Base-by-base conservation (phyloP, 345 rosid species). In the Passiflora organensis region DNA sequence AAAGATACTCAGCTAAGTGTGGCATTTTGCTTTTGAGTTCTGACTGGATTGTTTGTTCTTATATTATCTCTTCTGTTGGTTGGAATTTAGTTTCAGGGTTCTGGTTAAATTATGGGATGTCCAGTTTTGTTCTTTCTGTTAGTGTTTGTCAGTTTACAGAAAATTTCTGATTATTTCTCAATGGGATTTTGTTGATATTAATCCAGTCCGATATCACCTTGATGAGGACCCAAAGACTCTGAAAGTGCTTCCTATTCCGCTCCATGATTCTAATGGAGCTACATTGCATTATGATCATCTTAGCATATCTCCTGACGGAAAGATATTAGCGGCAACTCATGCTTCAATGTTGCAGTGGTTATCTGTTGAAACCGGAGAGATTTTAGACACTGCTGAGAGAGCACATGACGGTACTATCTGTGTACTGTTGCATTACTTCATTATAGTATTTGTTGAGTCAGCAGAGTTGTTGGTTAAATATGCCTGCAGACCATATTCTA, bases 171-270 rank as follows among this genome's bases (percentile, higher is more conserved):
- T 28, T 54, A 17, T 24, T 53, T 13, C 70, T 69, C 47, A 66
- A 36, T 23, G 55, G 53, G 23, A 22, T 50, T 65, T 36, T 25
- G 3, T 62, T 50, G 50, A 58, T 37, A 59, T 34, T 64, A 50
- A 51, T 59, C 71, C 64, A 89, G 99, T 94, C 32, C 95, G 91
- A 15, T 94, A 89, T 63, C 95, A 89, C 71, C 83, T 94, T 45
- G 95, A 89, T 57, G 97, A 94, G 89, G 99, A 94, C 70, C 96
- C 99, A 2, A 94, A 94, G 83, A 77, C 88, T 48, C 57, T 94
- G 76, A 89, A 85, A 77, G 88, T 79, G 61, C 85, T 87, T 65
- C 88, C 86, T 10, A 94, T 86, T 58, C 95, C 95, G 15, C 83
- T 81, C 22, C 81, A 57, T 43, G 89, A 84, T 72, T 62, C 93